These are phyloP conservation scores for Penicillium sp. DNA, from an alignment of 2,329 filamentous ascomycete genomes.

Conservation along the genomic window DNA sequence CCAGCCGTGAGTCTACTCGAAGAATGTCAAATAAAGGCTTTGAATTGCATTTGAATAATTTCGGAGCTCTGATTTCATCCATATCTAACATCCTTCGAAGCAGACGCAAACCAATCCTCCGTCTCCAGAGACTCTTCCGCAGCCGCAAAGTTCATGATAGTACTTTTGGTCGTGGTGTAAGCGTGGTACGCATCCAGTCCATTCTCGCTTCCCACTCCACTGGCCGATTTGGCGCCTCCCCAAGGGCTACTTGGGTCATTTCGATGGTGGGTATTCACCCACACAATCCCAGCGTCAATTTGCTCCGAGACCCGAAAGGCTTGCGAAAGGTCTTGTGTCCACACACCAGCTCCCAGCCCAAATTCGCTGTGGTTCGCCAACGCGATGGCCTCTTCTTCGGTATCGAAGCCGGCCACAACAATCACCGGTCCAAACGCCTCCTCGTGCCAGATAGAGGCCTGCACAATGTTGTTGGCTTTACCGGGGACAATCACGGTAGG, in stretches of 20 bases:
- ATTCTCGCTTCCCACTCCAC: constrained; percentile 68
- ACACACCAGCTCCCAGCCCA: constrained; percentile 49
- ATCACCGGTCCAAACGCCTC: constrained; percentile 26
- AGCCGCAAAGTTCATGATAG: constrained; percentile 55
- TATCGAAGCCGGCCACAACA: constrained; percentile 32
- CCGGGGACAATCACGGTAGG: constrained; percentile 14
- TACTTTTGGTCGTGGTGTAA: constrained; percentile 47
- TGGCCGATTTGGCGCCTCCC: constrained; percentile 56
- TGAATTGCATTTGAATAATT: background rate
- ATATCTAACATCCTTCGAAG: constrained; percentile 54
- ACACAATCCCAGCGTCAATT: constrained; percentile 49
- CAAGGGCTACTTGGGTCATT: constrained; percentile 70
- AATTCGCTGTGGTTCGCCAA: constrained; percentile 50
- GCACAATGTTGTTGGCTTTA: constrained; percentile 3
- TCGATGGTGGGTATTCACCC: constrained; percentile 56
- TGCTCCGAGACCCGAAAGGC: constrained; percentile 45
- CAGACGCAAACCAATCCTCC: constrained; percentile 62
- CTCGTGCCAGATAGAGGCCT: constrained; percentile 31
- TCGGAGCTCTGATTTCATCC: constrained; percentile 45
- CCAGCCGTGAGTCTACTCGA: too few species aligned
- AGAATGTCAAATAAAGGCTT: background rate
- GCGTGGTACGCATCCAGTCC: constrained; percentile 58
- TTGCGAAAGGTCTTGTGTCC: constrained; percentile 48
- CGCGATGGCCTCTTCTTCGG: constrained; percentile 44
- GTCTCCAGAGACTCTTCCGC: constrained; percentile 12